A percentile compares a stretch with the other conserved stretches of the same genome.
Conservation (phyloP, 176 grass and related monocot genomes). For the Phoenix roebelenii region DNA sequence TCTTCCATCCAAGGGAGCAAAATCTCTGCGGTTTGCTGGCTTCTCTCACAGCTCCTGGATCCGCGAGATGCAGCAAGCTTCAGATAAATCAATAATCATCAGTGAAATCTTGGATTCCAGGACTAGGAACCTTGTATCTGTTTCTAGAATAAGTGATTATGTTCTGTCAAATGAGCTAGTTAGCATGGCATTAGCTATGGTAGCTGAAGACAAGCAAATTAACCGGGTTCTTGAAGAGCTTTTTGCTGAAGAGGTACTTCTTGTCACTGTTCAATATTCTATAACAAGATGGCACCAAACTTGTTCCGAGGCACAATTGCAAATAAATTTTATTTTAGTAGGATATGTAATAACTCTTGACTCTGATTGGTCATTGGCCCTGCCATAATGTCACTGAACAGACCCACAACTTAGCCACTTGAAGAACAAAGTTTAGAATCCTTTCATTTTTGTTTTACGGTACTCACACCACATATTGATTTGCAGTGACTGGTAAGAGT, state of each 20-base stretch:
- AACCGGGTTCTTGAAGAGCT: slow-evolving; percentile 94
- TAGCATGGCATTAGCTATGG: slow-evolving; percentile 98
- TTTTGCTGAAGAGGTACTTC: slow-evolving; percentile 82
- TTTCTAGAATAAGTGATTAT: slow-evolving; percentile 96
- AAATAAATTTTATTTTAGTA: too few species aligned
- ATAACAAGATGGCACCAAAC: too few species aligned
- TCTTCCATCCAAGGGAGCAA: slow-evolving; percentile 73
- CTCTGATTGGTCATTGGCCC: too few species aligned
- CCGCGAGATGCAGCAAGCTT: slow-evolving; percentile 93
- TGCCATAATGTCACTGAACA: too few species aligned
- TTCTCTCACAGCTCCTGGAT: slow-evolving; percentile 85
- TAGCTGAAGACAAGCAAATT: slow-evolving; percentile 98
- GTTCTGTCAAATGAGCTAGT: slow-evolving; percentile 94
- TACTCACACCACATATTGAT: too few species aligned
- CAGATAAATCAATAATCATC: slow-evolving; percentile 96
- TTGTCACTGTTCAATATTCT: background rate
- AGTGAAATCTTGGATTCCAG: slow-evolving; percentile 95
- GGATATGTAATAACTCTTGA: too few species aligned
- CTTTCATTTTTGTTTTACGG: too few species aligned
- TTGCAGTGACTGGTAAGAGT: too few species aligned
- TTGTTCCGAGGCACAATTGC: too few species aligned
- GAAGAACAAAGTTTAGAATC: too few species aligned
- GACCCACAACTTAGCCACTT: too few species aligned
- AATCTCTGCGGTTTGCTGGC: slow-evolving; percentile 42
- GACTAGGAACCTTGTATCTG: slow-evolving; percentile 89